A percentile compares a stretch with the other conserved stretches of the same genome.
Evolutionary conservation across 192 early-diverging fungal species (phyloP).

Genomic region (Coemansia sp.): DNA sequence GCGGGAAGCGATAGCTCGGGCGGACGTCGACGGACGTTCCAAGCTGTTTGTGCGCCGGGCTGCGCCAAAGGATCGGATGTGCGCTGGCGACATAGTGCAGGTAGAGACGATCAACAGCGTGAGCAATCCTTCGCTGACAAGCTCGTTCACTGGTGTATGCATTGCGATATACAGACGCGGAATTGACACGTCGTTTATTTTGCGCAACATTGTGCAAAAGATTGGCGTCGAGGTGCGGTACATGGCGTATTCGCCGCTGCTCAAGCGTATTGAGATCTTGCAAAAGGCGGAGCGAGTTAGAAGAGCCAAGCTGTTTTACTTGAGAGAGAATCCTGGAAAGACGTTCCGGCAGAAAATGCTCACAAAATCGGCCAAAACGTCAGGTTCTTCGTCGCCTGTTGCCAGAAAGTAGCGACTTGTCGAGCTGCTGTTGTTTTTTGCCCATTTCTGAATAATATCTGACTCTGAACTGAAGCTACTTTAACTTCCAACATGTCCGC

Average conservation of each 20-base stretch:
- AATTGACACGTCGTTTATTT: constrained; percentile 72
- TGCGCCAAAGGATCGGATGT: constrained; percentile 57
- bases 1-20: constrained; percentile 61
- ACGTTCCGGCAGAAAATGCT: constrained; percentile 60
- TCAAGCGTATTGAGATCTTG: constrained; percentile 71
- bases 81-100: constrained; percentile 63
- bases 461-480: background rate
- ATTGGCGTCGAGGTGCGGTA: constrained; percentile 77
- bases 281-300: constrained; percentile 61
- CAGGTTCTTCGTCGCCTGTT: constrained; percentile 8
- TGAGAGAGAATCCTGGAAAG: constrained; percentile 75
- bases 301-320: constrained; percentile 75
- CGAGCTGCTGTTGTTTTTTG: too few species aligned
- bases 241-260: constrained; percentile 72
- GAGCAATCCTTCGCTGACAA: constrained; percentile 48
- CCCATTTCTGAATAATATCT: too few species aligned
- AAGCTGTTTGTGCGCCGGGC: constrained; percentile 64
- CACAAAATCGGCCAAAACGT: constrained; percentile 36
- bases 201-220: constrained; percentile 75
- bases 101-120: constrained; percentile 69
- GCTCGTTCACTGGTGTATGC: constrained; percentile 71
- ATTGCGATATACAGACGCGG: constrained; percentile 74
- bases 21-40: constrained; percentile 59
- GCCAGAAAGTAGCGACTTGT: constrained; percentile 15
- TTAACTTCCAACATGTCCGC: background rate